These are phyloP conservation scores for Thinopyrum elongatum DNA, from an alignment of 176 grass and related monocot genomes.

Conservation along the genomic window DNA sequence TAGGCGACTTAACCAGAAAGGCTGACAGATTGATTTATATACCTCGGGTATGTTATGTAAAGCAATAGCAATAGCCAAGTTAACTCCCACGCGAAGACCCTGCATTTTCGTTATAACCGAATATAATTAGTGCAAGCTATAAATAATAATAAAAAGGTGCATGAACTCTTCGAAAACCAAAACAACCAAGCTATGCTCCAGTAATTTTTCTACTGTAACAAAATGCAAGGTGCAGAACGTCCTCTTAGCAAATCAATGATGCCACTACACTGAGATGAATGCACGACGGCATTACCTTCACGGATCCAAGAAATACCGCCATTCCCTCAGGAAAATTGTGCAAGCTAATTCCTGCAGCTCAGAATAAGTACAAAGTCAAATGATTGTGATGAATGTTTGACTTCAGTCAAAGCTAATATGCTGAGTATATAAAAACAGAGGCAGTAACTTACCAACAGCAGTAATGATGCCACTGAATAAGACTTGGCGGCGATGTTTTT, in stretches of 20 bases:
- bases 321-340: constrained; percentile 97
- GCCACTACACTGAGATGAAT: constrained; percentile 12
- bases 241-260: not conserved
- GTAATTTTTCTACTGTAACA: constrained; percentile 2
- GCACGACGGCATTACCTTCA: constrained; percentile 62
- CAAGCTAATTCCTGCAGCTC: constrained; percentile 79
- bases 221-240: not conserved
- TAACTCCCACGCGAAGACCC: constrained; percentile 92
- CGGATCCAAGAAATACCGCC: constrained; percentile 92
- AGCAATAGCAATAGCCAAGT: constrained; percentile 94
- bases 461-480: constrained; percentile 96
- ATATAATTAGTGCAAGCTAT: constrained; percentile 24
- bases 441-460: constrained; percentile 71
- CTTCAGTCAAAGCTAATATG: no score
- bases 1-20: constrained; percentile 1
- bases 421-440: no score
- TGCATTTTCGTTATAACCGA: constrained; percentile 35
- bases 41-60: constrained; percentile 99
- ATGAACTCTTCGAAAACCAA: not conserved
- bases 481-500: constrained; percentile 81
- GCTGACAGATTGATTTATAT: not conserved
- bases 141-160: not conserved
- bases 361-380: constrained; percentile 30
- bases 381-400: not conserved
- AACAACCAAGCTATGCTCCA: constrained; percentile 1